These are phyloP conservation scores for Elaeis oleifera DNA, from an alignment of 202 grass and related monocot species.

Conservation along the genomic window DNA sequence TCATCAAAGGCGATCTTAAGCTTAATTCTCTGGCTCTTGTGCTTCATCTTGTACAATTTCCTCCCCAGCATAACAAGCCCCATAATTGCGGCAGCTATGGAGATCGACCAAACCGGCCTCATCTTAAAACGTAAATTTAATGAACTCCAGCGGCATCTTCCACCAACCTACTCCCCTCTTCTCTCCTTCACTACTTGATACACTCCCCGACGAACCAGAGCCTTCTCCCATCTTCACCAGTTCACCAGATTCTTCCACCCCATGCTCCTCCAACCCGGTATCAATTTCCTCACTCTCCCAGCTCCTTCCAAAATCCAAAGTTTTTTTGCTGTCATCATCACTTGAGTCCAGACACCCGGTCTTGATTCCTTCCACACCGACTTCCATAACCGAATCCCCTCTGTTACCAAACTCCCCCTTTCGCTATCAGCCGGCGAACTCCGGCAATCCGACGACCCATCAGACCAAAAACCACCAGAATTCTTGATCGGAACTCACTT, in stretches of 20 bases:
- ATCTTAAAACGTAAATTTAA: constrained; percentile 22
- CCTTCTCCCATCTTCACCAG: neutral
- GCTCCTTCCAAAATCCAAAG: neutral
- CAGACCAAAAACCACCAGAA: neutral
- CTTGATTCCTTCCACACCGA: no score
- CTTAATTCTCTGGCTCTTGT: constrained; percentile 11
- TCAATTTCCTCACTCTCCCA: neutral
- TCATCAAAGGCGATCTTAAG: constrained; percentile 21
- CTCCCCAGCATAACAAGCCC: constrained; percentile 31
- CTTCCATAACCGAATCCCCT: neutral
- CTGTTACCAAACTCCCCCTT: neutral
- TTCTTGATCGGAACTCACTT: neutral
- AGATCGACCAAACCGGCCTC: constrained; percentile 32
- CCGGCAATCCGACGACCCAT: neutral
- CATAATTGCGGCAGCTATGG: constrained; percentile 28
- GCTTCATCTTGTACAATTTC: constrained; percentile 26
- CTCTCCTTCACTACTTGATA: constrained; percentile 7
- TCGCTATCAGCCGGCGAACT: neutral
- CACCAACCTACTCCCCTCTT: constrained; percentile 11
- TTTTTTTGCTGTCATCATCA: no score
- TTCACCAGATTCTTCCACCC: neutral
- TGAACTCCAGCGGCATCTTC: constrained; percentile 27
- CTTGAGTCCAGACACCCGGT: no score
- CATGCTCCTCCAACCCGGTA: neutral
- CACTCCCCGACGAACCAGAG: neutral